These are phyloP conservation scores for Mycena amicta DNA, from an alignment of 768 basidiomycete species.

Conservation along the genomic window DNA sequence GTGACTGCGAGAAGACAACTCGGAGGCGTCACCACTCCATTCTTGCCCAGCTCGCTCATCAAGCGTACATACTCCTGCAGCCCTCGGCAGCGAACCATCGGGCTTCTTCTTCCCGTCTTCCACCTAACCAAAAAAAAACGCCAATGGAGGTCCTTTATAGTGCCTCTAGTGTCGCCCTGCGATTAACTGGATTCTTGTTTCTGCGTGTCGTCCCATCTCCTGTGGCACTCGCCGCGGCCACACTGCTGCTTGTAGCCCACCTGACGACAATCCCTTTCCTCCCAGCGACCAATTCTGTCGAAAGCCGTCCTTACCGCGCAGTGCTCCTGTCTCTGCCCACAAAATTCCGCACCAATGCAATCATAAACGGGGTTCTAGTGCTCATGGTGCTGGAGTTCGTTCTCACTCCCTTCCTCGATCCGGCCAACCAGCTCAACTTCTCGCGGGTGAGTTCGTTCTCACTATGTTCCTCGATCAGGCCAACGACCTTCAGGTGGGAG, in stretches of 20 bases:
- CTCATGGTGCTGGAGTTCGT: constrained; percentile 46
- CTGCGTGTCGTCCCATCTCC: constrained; percentile 39
- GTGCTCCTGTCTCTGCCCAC: constrained; percentile 37
- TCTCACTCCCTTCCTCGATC: constrained; percentile 55
- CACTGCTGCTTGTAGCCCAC: constrained; percentile 44
- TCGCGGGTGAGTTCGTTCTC: constrained; percentile 62
- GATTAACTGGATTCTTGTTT: constrained; percentile 49
- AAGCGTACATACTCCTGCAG: no score
- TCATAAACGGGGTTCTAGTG: constrained; percentile 18
- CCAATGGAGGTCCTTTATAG: background rate
- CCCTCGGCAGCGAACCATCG: no score
- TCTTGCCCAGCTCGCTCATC: no score
- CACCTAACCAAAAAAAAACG: no score
- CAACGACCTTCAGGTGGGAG: constrained; percentile 64
- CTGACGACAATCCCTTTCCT: constrained; percentile 55
- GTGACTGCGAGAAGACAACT: no score
- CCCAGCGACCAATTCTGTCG: background rate
- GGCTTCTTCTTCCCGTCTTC: no score
- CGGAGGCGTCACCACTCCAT: no score
- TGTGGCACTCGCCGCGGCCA: constrained; percentile 32
- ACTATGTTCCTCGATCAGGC: constrained; percentile 61
- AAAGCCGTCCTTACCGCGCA: constrained; percentile 20
- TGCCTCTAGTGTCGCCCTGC: constrained; percentile 39
- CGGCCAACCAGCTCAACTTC: constrained; percentile 59
- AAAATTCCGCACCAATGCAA: constrained; percentile 19